A percentile compares a stretch with the other conserved stretches of the same genome.
Evolutionary conservation across 2,329 filamentous ascomycete species (phyloP).

Genomic region (Ophidiomyces ophidiicola): DNA sequence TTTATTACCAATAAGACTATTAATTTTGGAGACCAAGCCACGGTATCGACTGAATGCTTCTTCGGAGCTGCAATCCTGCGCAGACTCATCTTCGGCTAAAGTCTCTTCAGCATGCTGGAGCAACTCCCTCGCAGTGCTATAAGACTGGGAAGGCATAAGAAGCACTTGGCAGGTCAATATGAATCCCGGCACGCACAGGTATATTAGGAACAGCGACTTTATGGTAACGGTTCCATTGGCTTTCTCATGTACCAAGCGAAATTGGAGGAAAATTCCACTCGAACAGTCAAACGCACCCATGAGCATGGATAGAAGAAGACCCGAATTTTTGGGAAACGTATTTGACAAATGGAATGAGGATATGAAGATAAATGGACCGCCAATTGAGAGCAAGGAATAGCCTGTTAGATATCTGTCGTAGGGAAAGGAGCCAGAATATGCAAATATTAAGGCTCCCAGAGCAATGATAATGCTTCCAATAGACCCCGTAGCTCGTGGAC

Average conservation of each 20-base stretch:
- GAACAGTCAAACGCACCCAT: constrained; percentile 77
- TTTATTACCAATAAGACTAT: constrained; percentile 45
- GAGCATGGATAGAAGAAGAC: constrained; percentile 65
- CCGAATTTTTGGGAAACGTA: constrained; percentile 63
- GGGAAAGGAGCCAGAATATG: constrained; percentile 50
- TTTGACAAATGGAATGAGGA: constrained; percentile 76
- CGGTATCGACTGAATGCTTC: constrained; percentile 6
- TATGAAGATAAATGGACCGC: constrained; percentile 71
- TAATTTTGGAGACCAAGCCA: constrained; percentile 40
- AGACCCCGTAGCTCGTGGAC: constrained; percentile 63
- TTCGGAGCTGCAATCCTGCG: constrained; percentile 15
- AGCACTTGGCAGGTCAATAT: constrained; percentile 57
- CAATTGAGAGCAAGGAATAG: constrained; percentile 64
- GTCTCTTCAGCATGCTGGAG: constrained; percentile 55
- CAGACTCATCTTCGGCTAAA: constrained; percentile 40
- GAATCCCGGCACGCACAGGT: constrained; percentile 56
- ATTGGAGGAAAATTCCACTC: constrained; percentile 40
- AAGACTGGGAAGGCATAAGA: constrained; percentile 61
- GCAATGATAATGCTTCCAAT: constrained; percentile 57
- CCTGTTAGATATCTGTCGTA: constrained; percentile 66
- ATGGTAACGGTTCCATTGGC: constrained; percentile 37
- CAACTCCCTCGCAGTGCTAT: constrained; percentile 76
- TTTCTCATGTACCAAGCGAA: constrained; percentile 23
- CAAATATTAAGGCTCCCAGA: constrained; percentile 59
- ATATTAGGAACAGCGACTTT: constrained; percentile 57